A percentile compares a stretch with the other conserved stretches of the same genome.
phyloP scores from a whole-genome alignment of 2,329 filamentous ascomycete species.

The Fusarium sp. region DNA sequence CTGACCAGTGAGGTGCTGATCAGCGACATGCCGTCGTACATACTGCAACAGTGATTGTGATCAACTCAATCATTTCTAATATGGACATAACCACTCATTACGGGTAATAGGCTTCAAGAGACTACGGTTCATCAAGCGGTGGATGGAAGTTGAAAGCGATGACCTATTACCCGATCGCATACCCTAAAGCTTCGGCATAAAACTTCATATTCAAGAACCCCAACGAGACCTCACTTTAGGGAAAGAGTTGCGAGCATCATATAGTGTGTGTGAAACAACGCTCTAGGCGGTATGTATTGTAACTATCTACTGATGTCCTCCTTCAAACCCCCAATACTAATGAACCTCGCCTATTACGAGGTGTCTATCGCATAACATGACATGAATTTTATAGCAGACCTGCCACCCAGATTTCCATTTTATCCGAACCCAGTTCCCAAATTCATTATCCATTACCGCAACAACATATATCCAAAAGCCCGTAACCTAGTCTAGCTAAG shows the following conservation, averaged over 20 bases:
- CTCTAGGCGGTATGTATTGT: slow-evolving; percentile 13
- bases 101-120: too few species aligned
- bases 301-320: not conserved
- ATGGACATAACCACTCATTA: too few species aligned
- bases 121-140: not conserved
- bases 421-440: slow-evolving; percentile 2
- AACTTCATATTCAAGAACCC: not conserved
- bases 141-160: too few species aligned
- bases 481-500: slow-evolving; percentile 38
- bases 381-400: slow-evolving; percentile 36
- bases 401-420: slow-evolving; percentile 23
- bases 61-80: not conserved
- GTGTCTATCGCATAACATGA: slow-evolving; percentile 10
- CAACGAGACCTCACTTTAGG: not conserved
- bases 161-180: not conserved
- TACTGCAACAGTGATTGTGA: not conserved
- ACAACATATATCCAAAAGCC: slow-evolving; percentile 14
- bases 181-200: not conserved
- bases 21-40: slow-evolving; percentile 9
- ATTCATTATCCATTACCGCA: slow-evolving; percentile 25
- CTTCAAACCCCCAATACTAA: not conserved
- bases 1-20: slow-evolving; percentile 23
- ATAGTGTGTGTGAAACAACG: not conserved
- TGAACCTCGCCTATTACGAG: not conserved
- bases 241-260: not conserved